A percentile compares a stretch with the other conserved stretches of the same genome.
These are phyloP conservation scores for Trypanosoma lewisi DNA, from an alignment of 208 protist species.

Conservation along the genomic window DNA sequence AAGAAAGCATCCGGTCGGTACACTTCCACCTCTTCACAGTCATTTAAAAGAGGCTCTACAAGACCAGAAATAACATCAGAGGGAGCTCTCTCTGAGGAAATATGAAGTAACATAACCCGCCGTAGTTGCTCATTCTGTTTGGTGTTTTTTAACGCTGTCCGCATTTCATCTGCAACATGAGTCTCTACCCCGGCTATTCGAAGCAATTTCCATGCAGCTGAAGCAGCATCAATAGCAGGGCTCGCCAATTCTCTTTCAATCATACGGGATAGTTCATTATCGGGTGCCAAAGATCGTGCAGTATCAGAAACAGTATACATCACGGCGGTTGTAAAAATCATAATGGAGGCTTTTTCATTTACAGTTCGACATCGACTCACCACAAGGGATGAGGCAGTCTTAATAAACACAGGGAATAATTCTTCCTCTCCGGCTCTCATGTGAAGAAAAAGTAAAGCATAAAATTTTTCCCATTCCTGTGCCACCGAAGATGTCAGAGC, in stretches of 20 bases:
- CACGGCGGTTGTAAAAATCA: conserved; percentile 56
- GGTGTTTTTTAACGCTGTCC: conserved; percentile 46
- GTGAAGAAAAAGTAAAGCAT: conserved; percentile 45
- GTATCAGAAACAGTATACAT: conserved; percentile 31
- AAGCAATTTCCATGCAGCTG: conserved; percentile 60
- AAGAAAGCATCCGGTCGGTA: conserved; percentile 83
- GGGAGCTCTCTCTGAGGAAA: conserved; percentile 40
- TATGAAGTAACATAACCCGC: conserved; percentile 64
- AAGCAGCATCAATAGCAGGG: conserved; percentile 53
- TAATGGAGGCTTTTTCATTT: conserved; percentile 69
- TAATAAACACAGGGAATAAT: conserved; percentile 36
- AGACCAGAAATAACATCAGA: conserved; percentile 34
- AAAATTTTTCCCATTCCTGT: conserved; percentile 34
- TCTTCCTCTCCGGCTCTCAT: conserved; percentile 24
- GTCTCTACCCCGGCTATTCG: conserved; percentile 40
- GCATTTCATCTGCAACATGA: conserved; percentile 49
- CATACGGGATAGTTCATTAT: conserved; percentile 33
- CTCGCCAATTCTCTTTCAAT: conserved; percentile 66
- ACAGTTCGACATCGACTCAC: conserved; percentile 60
- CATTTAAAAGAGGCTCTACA: conserved; percentile 42
- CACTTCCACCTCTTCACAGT: conserved; percentile 78
- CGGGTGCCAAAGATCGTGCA: not conserved
- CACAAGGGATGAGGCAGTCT: conserved; percentile 47
- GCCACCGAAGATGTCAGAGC: conserved; percentile 48
- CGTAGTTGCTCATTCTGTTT: conserved; percentile 56